Conservation (phyloP, 2,329 filamentous ascomycete species). For the Fusarium avenaceum region DNA sequence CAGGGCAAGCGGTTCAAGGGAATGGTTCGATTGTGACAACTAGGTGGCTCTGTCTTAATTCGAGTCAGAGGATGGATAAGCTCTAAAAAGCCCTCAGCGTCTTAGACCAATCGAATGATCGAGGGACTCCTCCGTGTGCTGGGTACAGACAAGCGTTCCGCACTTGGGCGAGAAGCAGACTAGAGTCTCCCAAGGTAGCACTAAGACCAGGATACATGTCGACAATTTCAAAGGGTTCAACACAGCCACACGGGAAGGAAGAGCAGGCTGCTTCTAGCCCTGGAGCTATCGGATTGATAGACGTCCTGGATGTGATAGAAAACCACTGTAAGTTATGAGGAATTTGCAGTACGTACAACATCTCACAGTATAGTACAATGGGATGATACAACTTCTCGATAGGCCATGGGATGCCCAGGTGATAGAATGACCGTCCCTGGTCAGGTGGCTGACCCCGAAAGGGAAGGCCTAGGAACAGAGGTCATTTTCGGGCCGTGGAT, state of each 20-base stretch:
- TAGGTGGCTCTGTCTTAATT: slow-evolving; percentile 19
- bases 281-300: slow-evolving; percentile 22
- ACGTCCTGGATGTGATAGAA: slow-evolving; percentile 3
- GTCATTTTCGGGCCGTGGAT: slow-evolving; percentile 41
- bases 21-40: slow-evolving; percentile 48
- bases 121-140: slow-evolving; percentile 21
- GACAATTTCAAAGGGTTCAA: slow-evolving; percentile 27
- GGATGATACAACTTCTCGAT: slow-evolving; percentile 26
- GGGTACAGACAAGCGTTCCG: slow-evolving; percentile 6
- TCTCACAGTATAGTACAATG: slow-evolving; percentile 4
- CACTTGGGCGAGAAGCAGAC: background rate
- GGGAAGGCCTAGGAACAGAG: slow-evolving; percentile 42
- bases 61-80: slow-evolving; percentile 22
- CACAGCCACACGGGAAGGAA: slow-evolving; percentile 41
- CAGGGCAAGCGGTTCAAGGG: slow-evolving; percentile 36
- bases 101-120: slow-evolving; percentile 23
- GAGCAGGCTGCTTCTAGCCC: slow-evolving; percentile 25
- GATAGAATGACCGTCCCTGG: slow-evolving; percentile 31
- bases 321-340: slow-evolving; percentile 2
- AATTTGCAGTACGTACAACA: background rate
- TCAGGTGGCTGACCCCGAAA: slow-evolving; percentile 47
- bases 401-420: slow-evolving; percentile 37
- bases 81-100: slow-evolving; percentile 15
- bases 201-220: slow-evolving; percentile 20
- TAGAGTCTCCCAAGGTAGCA: slow-evolving; percentile 14